A percentile compares a stretch with the other conserved stretches of the same genome.
These are phyloP conservation scores for Pulveroboletus sp. DNA, from an alignment of 768 basidiomycete genomes.

Conservation along the genomic window DNA sequence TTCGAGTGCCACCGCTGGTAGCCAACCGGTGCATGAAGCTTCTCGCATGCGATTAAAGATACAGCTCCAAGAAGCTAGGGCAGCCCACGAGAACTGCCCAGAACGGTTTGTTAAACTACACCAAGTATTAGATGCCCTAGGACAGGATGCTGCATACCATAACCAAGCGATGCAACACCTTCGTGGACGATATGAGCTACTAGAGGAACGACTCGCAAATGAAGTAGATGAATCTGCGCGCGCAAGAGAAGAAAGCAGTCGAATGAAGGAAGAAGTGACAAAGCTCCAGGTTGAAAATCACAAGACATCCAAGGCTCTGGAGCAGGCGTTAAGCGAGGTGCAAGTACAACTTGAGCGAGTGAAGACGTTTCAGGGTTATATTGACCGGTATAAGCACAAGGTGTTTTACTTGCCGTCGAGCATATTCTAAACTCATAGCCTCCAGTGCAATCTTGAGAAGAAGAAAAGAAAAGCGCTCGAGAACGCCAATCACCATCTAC, in stretches of 20 bases:
- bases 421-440: not conserved
- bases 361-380: slow-evolving; percentile 21
- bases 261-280: slow-evolving; percentile 17
- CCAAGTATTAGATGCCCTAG: slow-evolving; percentile 11
- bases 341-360: slow-evolving; percentile 19
- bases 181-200: slow-evolving; percentile 12
- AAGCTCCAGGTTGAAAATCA: slow-evolving; percentile 25
- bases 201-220: slow-evolving; percentile 10
- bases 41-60: slow-evolving; percentile 6
- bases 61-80: slow-evolving; percentile 12
- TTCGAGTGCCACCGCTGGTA: not conserved
- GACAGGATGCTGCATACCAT: slow-evolving; percentile 2
- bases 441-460: slow-evolving; percentile 22
- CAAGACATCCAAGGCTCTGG: slow-evolving; percentile 14
- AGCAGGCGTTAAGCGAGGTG: slow-evolving; percentile 13
- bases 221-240: slow-evolving; percentile 5
- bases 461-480: slow-evolving; percentile 27
- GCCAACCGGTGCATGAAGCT: slow-evolving; percentile 3
- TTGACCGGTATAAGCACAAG: slow-evolving; percentile 20
- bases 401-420: slow-evolving; percentile 7
- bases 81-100: slow-evolving; percentile 14
- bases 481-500: slow-evolving; percentile 2
- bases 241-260: slow-evolving; percentile 11
- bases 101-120: slow-evolving; percentile 8
- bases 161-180: slow-evolving; percentile 12